A percentile compares a stretch with the other conserved stretches of the same genome.
These are phyloP conservation scores for Soucietia sequanensis DNA, from an alignment of 805 yeast genomes.

Conservation along the genomic window DNA sequence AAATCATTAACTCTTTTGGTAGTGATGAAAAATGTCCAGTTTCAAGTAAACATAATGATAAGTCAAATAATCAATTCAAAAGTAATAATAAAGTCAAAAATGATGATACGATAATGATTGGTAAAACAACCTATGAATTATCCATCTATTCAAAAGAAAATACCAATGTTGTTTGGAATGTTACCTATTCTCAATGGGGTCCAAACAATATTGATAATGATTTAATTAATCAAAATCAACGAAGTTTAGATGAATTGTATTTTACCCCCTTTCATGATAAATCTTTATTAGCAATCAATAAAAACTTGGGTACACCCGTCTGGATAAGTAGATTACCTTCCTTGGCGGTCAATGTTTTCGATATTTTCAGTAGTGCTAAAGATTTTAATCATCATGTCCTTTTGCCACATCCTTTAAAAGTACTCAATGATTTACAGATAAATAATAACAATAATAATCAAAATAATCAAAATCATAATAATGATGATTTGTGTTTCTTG, in stretches of 20 bases:
- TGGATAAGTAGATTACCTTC: conserved; percentile 79
- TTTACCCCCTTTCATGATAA: conserved; percentile 84
- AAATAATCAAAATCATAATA: conserved; percentile 14
- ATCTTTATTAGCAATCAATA: conserved; percentile 72
- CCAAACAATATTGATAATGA: conserved; percentile 80
- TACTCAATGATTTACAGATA: conserved; percentile 31
- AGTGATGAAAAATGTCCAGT: conserved; percentile 33
- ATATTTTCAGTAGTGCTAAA: conserved; percentile 47
- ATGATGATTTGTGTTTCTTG: conserved; percentile 51
- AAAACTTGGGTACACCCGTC: conserved; percentile 63
- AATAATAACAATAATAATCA: conserved; percentile 9
- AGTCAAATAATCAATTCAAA: conserved; percentile 3
- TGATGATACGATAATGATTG: conserved; percentile 51
- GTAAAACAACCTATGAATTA: conserved; percentile 70
- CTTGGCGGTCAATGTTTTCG: conserved; percentile 76
- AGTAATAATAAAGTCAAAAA: conserved; percentile 14
- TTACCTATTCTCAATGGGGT: conserved; percentile 86
- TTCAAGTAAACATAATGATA: conserved; percentile 20
- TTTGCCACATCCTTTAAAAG: conserved; percentile 67
- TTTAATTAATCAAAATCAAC: conserved; percentile 39
- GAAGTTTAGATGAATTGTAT: conserved; percentile 69
- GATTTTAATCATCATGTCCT: conserved; percentile 40
- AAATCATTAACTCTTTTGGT: conserved; percentile 69
- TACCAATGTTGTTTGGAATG: conserved; percentile 67
- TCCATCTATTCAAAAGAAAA: conserved; percentile 73